A percentile compares a stretch with the other conserved stretches of the same genome.
These are phyloP conservation scores for Gypsophila paniculata DNA, from an alignment of 179 eudicot species.

Conservation along the genomic window DNA sequence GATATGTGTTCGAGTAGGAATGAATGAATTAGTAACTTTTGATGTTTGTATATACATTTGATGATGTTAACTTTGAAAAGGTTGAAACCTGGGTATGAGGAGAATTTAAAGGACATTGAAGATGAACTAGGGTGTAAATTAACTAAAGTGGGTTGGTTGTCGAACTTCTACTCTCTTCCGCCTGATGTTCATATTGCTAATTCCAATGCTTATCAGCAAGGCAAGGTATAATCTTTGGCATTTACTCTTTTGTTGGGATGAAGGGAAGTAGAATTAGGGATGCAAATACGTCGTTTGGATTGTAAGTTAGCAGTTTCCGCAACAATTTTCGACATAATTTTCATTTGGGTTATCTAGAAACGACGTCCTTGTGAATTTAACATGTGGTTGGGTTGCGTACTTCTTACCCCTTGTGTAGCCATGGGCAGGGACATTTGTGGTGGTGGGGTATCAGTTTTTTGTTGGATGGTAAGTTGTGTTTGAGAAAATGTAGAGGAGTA, in stretches of 20 bases:
- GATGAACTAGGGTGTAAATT: conserved; percentile 52
- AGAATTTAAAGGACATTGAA: conserved; percentile 56
- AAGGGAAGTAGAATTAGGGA: no score
- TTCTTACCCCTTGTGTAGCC: no score
- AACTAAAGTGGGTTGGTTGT: conserved; percentile 59
- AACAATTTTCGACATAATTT: no score
- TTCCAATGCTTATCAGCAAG: conserved; percentile 67
- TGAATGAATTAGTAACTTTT: no score
- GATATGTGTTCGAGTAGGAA: no score
- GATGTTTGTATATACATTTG: conserved; percentile 2
- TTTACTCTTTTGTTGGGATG: neutral
- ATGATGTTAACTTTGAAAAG: conserved; percentile 32
- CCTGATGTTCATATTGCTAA: conserved; percentile 69
- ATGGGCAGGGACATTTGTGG: no score
- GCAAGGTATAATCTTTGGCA: conserved; percentile 46
- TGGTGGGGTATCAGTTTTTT: no score
- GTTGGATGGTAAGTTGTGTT: neutral
- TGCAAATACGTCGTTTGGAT: no score
- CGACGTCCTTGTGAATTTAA: no score
- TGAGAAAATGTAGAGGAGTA: no score
- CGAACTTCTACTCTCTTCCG: conserved; percentile 62
- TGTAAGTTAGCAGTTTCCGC: no score
- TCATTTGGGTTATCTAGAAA: no score
- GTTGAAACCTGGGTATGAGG: conserved; percentile 70
- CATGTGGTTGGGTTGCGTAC: neutral